Evolutionary conservation across 2,329 filamentous ascomycete species (phyloP), one percentile per base, ranked within the genome.

Genomic region (Tolypocladium ovalisporum): DNA sequence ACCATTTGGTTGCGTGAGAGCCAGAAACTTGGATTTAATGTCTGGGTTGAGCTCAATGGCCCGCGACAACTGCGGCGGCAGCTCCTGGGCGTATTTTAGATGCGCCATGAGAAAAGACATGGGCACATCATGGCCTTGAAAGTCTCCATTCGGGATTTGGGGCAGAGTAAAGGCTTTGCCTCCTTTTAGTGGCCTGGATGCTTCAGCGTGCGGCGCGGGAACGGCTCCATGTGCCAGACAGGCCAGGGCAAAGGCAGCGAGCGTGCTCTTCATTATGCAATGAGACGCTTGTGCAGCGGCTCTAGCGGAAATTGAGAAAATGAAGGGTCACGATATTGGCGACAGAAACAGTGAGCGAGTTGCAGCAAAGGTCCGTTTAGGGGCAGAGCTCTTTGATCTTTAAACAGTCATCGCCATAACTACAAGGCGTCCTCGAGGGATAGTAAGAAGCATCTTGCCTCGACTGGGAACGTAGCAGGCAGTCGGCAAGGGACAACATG

Each of bases 71-170:
- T 52, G 51, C 7, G 62, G 52, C 2, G 73, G 69, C 5, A 74
- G 54, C 4, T 61, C 58, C 40, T 65, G 65, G 13, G 67, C 66
- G 57, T 75, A 76, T 61, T 76, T 77, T 56, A 67, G 58, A 35
- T 71, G 70, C 0, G 71, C 71, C 27, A 65, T 64, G 42, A 69
- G 58, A 12, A 70, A 66, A 12, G 66, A 63, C 29, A 62, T 56
- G 0, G 65, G 62, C 52, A 54, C 74, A 58, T 70, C 71, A 13
- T 71, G 69, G 12, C 65, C 66, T 10, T 60, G 59, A 60, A 69
- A 76, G 0, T 60, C 55, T 0, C 60, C 54, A 58, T 78, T 79
- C 42, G 58, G 59, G 3, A 74, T 62, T 22, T 73, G 68, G 0
- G 61, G 51, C 13, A 77, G 51, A 0, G 62, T 61, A 54, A 73